Percentiles rank a stretch among this genome's conserved stretches.
phyloP scores from a whole-genome alignment of 176 grass and related monocot genomes.

The Poa pratensis region DNA sequence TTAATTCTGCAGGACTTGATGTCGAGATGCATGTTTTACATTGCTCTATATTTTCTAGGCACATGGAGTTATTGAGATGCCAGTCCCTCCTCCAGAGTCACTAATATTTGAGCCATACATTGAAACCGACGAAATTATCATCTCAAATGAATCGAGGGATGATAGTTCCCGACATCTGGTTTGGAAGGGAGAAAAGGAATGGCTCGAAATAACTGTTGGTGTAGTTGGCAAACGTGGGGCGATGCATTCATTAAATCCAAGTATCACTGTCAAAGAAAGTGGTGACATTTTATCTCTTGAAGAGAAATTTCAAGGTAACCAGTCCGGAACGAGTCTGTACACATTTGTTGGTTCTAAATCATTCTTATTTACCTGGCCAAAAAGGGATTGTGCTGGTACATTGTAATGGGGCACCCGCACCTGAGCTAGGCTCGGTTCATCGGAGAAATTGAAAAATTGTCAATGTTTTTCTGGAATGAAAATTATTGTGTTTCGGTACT shows the following conservation, averaged over 20 bases:
- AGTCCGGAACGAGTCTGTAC: not conserved
- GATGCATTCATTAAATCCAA: constrained; percentile 87
- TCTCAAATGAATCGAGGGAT: constrained; percentile 63
- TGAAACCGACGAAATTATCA: constrained; percentile 88
- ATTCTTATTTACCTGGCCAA: not conserved
- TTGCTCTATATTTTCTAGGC: constrained; percentile 57
- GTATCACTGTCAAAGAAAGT: constrained; percentile 92
- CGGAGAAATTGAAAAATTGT: not conserved
- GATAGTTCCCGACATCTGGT: constrained; percentile 53
- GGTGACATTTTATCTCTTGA: constrained; percentile 96
- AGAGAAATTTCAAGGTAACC: constrained; percentile 94
- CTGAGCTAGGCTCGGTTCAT: not conserved
- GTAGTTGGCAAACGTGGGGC: constrained; percentile 77
- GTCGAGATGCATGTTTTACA: constrained; percentile 32
- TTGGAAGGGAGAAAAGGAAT: constrained; percentile 78
- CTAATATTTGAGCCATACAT: constrained; percentile 94
- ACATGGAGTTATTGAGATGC: constrained; percentile 97
- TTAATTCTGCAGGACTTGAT: not conserved
- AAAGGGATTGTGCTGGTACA: not conserved
- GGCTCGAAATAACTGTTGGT: constrained; percentile 91
- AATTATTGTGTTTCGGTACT: not conserved
- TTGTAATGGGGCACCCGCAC: not conserved
- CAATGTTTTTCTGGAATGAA: not conserved
- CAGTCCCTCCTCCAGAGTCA: constrained; percentile 66
- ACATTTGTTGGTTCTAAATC: not conserved